phyloP scores from a whole-genome alignment of 2,329 filamentous ascomycete species.

The Trematosphaeria pertusa region DNA sequence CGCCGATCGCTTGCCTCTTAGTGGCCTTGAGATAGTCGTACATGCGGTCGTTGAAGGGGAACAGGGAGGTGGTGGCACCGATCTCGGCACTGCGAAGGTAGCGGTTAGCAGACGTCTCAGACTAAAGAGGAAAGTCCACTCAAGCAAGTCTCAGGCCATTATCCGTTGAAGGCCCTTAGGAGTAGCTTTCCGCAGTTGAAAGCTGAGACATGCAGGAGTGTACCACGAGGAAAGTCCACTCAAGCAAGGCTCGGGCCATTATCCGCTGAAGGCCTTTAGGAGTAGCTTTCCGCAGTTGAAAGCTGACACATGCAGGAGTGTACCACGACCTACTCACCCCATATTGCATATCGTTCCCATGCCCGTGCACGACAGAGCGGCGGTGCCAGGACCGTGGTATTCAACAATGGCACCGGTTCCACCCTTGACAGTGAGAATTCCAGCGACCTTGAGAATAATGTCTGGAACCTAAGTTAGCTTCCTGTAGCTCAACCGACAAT shows the following conservation, averaged over 20 bases:
- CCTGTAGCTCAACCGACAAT: slow-evolving; percentile 9
- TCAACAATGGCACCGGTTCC: slow-evolving; percentile 92
- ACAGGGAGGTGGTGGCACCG: slow-evolving; percentile 88
- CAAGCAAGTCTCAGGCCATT: too few species aligned
- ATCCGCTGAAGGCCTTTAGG: too few species aligned
- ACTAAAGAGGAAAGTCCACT: too few species aligned
- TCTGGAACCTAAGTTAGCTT: slow-evolving; percentile 60
- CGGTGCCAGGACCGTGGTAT: slow-evolving; percentile 75
- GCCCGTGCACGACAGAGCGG: slow-evolving; percentile 79
- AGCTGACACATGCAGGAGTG: background rate
- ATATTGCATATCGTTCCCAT: slow-evolving; percentile 80
- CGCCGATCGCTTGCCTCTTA: slow-evolving; percentile 88
- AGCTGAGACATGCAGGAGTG: too few species aligned
- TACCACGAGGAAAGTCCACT: too few species aligned
- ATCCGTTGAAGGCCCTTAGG: too few species aligned
- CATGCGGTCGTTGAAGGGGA: slow-evolving; percentile 98
- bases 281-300: too few species aligned
- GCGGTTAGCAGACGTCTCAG: too few species aligned
- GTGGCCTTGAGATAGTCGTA: slow-evolving; percentile 93
- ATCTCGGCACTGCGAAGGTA: slow-evolving; percentile 58
- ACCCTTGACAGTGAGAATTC: slow-evolving; percentile 96
- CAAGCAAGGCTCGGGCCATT: too few species aligned
- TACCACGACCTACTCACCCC: slow-evolving; percentile 17
- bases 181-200: too few species aligned
- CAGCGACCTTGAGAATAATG: slow-evolving; percentile 96